Percentiles rank a stretch among this genome's conserved stretches.
phyloP scores from a whole-genome alignment of 257 asterid species.

The Nicotiana tomentosiformis region DNA sequence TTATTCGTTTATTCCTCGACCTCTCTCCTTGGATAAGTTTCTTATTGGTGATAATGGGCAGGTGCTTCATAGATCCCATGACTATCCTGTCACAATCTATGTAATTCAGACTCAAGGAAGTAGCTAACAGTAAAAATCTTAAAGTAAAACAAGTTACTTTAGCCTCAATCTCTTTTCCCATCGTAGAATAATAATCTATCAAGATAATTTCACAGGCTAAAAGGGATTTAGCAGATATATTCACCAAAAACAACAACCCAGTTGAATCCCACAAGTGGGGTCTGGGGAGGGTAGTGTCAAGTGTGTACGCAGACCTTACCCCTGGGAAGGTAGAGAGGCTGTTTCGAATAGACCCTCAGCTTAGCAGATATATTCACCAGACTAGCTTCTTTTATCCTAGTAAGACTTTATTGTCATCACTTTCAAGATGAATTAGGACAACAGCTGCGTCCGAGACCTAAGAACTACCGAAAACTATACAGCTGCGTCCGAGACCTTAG shows the following conservation, averaged over 20 bases:
- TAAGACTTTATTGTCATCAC: not conserved
- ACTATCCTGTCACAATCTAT: too few relatives aligned
- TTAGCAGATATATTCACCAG: not conserved
- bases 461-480: not conserved
- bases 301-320: too few relatives aligned
- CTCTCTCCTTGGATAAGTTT: not conserved
- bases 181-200: not conserved
- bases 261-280: too few relatives aligned
- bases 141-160: not conserved
- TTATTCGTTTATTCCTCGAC: not conserved
- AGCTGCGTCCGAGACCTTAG: not conserved
- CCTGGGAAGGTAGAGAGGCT: too few relatives aligned
- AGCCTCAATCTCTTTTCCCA: not conserved
- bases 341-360: too few relatives aligned
- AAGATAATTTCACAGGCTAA: not conserved
- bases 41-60: not conserved
- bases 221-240: not conserved
- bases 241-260: too few relatives aligned
- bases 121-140: not conserved
- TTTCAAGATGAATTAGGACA: not conserved
- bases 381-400: not conserved
- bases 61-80: too few relatives aligned
- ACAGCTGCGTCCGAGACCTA: not conserved
- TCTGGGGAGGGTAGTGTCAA: too few relatives aligned
- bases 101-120: not conserved